Evolutionary conservation across 805 yeast species (phyloP).

Genomic region (Candida vartiovaarae): DNA sequence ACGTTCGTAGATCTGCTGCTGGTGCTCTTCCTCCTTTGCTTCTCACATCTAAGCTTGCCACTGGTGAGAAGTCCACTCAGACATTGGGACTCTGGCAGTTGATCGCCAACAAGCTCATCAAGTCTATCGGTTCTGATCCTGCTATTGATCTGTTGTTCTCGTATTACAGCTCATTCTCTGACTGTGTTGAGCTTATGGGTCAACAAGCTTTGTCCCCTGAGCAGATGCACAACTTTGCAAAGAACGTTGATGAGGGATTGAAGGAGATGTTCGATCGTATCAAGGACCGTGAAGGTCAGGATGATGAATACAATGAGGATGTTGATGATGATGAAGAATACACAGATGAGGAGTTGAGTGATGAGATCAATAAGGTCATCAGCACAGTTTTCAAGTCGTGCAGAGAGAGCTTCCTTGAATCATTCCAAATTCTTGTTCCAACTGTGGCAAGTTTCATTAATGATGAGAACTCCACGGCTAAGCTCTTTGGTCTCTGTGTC

Average conservation of each 20-base stretch:
- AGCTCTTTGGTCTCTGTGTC: slow-evolving; percentile 72
- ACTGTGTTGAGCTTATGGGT: slow-evolving; percentile 63
- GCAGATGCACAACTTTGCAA: slow-evolving; percentile 50
- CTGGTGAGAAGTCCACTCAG: slow-evolving; percentile 46
- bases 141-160: slow-evolving; percentile 75
- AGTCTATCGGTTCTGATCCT: slow-evolving; percentile 69
- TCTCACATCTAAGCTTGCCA: slow-evolving; percentile 46
- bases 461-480: slow-evolving; percentile 61
- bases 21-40: slow-evolving; percentile 73
- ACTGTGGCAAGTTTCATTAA: slow-evolving; percentile 52
- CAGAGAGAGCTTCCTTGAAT: slow-evolving; percentile 50
- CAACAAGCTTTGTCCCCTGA: slow-evolving; percentile 46
- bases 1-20: slow-evolving; percentile 89
- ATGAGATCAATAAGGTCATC: slow-evolving; percentile 75
- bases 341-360: slow-evolving; percentile 85
- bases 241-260: slow-evolving; percentile 53
- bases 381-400: slow-evolving; percentile 62
- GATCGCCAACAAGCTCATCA: slow-evolving; percentile 59
- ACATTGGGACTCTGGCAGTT: slow-evolving; percentile 66
- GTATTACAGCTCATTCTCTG: slow-evolving; percentile 65
- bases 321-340: slow-evolving; percentile 75
- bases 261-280: slow-evolving; percentile 66
- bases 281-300: slow-evolving; percentile 62
- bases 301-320: slow-evolving; percentile 85
- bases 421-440: slow-evolving; percentile 59